Conservation (phyloP, 345 rosid species). For the Gossypium raimondii region DNA sequence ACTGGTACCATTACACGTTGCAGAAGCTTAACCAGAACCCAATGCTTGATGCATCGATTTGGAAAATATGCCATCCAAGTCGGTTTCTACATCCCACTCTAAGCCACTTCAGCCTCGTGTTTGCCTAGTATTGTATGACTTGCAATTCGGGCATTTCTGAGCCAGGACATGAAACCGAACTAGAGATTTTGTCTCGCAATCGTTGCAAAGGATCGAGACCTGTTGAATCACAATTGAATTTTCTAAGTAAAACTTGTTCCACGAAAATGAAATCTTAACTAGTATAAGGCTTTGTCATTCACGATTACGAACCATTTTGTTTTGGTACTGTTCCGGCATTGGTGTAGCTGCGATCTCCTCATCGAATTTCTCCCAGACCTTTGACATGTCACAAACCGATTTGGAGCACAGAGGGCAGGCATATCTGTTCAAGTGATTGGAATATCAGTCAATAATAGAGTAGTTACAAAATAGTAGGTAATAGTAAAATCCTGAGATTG, state of each 20-base stretch:
- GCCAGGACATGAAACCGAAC: constrained; percentile 75
- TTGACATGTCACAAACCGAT: constrained; percentile 89
- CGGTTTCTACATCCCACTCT: neutral
- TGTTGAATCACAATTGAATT: constrained; percentile 18
- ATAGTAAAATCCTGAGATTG: neutral
- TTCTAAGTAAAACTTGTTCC: neutral
- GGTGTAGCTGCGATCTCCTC: constrained; percentile 80
- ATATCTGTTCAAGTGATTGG: constrained; percentile 35
- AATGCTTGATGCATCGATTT: neutral
- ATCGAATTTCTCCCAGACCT: constrained; percentile 83
- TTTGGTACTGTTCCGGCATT: constrained; percentile 65
- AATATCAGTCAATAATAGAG: constrained; percentile 5
- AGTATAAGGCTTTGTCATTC: neutral
- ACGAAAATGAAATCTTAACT: no score
- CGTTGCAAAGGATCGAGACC: constrained; percentile 88
- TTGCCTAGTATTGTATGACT: constrained; percentile 21
- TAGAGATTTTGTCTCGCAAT: constrained; percentile 56
- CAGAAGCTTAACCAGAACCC: neutral
- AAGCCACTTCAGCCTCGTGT: constrained; percentile 12
- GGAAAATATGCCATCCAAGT: neutral
- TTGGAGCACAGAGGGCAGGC: constrained; percentile 90
- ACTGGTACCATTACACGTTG: neutral
- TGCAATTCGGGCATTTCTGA: constrained; percentile 73
- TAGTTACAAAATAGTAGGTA: neutral
- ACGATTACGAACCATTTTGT: constrained; percentile 42